These are phyloP conservation scores for Cryphonectria nitschkei DNA, from an alignment of 2,329 filamentous ascomycete species.

Conservation along the genomic window DNA sequence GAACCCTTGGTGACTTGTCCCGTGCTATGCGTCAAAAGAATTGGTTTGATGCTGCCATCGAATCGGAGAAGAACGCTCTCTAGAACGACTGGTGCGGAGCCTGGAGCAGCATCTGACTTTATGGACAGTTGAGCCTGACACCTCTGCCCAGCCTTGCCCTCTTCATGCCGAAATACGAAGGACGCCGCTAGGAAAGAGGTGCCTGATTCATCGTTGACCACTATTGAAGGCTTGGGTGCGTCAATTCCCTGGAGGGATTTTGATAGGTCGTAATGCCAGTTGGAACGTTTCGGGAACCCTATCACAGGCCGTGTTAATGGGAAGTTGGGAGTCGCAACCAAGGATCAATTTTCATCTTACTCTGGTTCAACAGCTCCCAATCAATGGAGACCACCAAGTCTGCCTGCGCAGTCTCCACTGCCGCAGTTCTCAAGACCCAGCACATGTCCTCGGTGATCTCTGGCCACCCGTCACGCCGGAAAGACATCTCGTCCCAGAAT, in stretches of 20 bases:
- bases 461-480: constrained; percentile 63
- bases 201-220: constrained; percentile 53
- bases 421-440: constrained; percentile 64
- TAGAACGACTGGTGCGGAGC: constrained; percentile 56
- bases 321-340: not conserved
- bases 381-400: constrained; percentile 64
- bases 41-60: constrained; percentile 59
- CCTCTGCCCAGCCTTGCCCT: constrained; percentile 55
- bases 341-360: constrained; percentile 46
- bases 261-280: constrained; percentile 65
- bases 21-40: constrained; percentile 53
- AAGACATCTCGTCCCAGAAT: constrained; percentile 61
- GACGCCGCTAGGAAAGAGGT: constrained; percentile 58
- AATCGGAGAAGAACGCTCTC: constrained; percentile 58
- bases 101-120: constrained; percentile 57
- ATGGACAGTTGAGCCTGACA: constrained; percentile 62
- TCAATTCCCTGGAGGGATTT: constrained; percentile 58
- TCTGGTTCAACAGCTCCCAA: constrained; percentile 65
- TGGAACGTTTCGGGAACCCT: constrained; percentile 58
- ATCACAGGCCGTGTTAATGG: constrained; percentile 30
- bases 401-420: constrained; percentile 54
- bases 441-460: constrained; percentile 62
- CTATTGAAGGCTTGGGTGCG: constrained; percentile 51
- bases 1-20: not conserved
- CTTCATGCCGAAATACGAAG: constrained; percentile 29